Evolutionary conservation across 257 asterid species (phyloP), one percentile per base, ranked within the genome.

Genomic region (Solanum neorickii): DNA sequence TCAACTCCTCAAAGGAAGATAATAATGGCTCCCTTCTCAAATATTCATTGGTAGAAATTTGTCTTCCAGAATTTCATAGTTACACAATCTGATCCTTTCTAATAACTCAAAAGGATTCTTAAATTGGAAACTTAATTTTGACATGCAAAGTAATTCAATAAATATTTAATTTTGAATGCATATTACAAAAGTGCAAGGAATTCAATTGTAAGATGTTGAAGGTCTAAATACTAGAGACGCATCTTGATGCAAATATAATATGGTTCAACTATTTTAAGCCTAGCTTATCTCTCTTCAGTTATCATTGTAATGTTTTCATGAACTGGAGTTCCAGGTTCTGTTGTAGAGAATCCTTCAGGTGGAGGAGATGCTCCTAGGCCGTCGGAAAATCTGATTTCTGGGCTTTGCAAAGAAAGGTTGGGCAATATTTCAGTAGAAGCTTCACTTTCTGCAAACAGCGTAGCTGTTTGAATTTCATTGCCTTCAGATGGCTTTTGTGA

Each of bases 261-360:
- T 47, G 25, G 86, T 62, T 41, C 4, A 39, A 41, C 78, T 35
- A 35, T 70, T 23, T 11, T 84, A 83, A 41, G 14, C 21, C 49
- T 46, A 44, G 56, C 15, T n/a, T 14, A 35, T 37, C 15, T 65
- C 21, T 21, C 85, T 65, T 59, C 46, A 47, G 7, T 46, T 39
- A n/a, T 14, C 49, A 44, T 37, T 74, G 86, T 42, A 66, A 60
- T 76, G 74, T 80, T 85, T 37, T 86, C 76, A 72, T 75, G 89
- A 62, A 60, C 33, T 44, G 92, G 92, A 88, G 88, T 86, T 69
- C 89, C 88, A 11, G 89, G 69, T 73, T 89, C 91, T 33, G 91
- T 59, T 47, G 90, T 77, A 52, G 91, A 85, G 86, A 88, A 90
- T 13, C 87, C 92, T 69, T 90, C 92, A 46, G 83, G 87, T 15